These are phyloP conservation scores for Yamadazyma insecticola DNA, from an alignment of 805 yeast genomes.

Conservation along the genomic window DNA sequence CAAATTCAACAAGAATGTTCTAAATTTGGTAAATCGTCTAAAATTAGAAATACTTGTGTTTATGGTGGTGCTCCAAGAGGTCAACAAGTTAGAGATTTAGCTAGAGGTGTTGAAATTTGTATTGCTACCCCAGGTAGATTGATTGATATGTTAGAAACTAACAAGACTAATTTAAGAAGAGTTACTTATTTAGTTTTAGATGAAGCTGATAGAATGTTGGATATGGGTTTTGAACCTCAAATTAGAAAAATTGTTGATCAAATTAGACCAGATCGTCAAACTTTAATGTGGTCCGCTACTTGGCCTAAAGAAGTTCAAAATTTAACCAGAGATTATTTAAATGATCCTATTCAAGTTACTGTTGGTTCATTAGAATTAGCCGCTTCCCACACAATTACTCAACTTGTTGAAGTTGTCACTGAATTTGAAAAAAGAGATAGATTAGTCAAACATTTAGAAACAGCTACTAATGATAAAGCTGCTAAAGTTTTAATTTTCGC, in stretches of 20 bases:
- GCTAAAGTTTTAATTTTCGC: constrained; percentile 86
- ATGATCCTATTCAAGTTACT: constrained; percentile 93
- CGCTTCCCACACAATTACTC: constrained; percentile 95
- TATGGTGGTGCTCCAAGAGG: constrained; percentile 99
- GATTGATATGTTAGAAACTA: constrained; percentile 93
- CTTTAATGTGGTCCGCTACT: constrained; percentile 99
- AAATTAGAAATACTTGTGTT: constrained; percentile 94
- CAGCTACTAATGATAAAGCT: constrained; percentile 64
- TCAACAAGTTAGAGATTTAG: constrained; percentile 92
- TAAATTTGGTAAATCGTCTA: constrained; percentile 86
- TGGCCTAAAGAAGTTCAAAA: constrained; percentile 99
- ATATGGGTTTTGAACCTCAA: constrained; percentile 99
- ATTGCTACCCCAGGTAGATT: constrained; percentile 99
- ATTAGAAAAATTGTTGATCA: constrained; percentile 96
- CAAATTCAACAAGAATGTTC: constrained; percentile 96
- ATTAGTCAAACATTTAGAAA: constrained; percentile 75
- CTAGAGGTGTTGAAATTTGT: constrained; percentile 91
- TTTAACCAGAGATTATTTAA: constrained; percentile 85
- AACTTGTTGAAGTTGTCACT: constrained; percentile 83
- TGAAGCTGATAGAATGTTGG: constrained; percentile 99
- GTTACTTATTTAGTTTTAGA: constrained; percentile 96
- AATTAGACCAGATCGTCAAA: constrained; percentile 99
- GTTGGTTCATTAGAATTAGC: constrained; percentile 93
- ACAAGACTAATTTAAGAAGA: constrained; percentile 91
- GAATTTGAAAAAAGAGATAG: constrained; percentile 95